Conservation (phyloP, 352 stramenopile genomes). For the Phytophthora podocarpi region DNA sequence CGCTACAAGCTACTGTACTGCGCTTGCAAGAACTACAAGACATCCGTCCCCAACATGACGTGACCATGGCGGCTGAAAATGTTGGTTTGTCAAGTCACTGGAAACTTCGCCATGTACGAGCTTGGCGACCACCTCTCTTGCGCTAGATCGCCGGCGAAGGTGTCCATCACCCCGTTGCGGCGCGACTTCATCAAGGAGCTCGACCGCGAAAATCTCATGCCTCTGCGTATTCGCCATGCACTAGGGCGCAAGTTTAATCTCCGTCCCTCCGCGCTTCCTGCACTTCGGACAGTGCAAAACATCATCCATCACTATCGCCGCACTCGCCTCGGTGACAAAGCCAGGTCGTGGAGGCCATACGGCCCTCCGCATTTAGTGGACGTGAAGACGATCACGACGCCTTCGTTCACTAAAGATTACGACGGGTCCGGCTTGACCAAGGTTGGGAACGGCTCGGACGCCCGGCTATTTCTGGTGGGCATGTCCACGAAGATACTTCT, state of each 20-base stretch:
- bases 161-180: neutral
- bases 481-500: slow-evolving; percentile 4
- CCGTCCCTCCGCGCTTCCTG: neutral
- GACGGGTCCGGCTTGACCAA: neutral
- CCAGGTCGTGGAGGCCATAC: neutral
- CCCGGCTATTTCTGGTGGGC: neutral
- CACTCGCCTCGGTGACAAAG: neutral
- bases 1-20: slow-evolving; percentile 6
- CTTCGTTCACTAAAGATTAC: slow-evolving; percentile 1
- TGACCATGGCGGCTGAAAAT: slow-evolving; percentile 10
- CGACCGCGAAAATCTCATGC: slow-evolving; percentile 3
- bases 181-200: slow-evolving; percentile 11
- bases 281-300: slow-evolving; percentile 10
- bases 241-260: neutral
- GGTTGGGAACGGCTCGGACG: slow-evolving; percentile 2
- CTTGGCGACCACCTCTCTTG: neutral
- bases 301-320: slow-evolving; percentile 3
- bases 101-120: neutral
- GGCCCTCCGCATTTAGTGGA: neutral
- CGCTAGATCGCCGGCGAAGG: neutral
- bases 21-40: neutral
- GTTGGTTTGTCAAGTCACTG: neutral
- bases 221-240: slow-evolving; percentile 1
- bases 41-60: neutral
- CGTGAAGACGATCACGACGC: slow-evolving; percentile 6